Evolutionary conservation across 2,329 filamentous ascomycete genomes (phyloP), one percentile per base, ranked within the genome.

Genomic region (Colletotrichum liriopes): DNA sequence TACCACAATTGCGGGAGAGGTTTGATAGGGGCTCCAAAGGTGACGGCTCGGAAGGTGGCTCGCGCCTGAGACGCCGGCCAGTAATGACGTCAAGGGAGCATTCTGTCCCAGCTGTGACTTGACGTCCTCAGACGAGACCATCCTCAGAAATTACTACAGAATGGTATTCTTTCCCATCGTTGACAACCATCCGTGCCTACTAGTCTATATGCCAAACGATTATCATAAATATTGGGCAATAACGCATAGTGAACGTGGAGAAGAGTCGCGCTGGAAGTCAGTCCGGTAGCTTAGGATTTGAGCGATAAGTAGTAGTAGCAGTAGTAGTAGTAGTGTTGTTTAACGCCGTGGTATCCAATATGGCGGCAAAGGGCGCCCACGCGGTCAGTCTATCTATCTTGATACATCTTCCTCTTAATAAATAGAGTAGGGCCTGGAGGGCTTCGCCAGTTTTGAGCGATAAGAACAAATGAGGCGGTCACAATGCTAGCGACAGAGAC

Each of bases 261-360:
- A 45, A 26, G 18, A 16, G 37, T 9, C 45, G 29, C 11, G 3
- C 26, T 35, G 23, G 20, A 29, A 37, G 37, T 16, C 58, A 49
- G 35, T 56, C 63, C 5, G 49, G 37, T 23, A 70, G 61, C 52
- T n/a, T 65, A 3, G 61, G 61, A 16, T 51, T 69, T 29, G 65
- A 69, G 39, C 66, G 23, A 26, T 26, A 26, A 26, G 59, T 9
- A 26, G 23, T 26, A 26, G 23, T 26, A 26, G 23, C 2, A 26
- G 59, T 9, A 26, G 23, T 26, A 26, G 23, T 26, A 26, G 23
- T 26, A 26, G 23, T 26, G 23, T 26, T 26, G 2, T 26, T 26
- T 26, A 26, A 26, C 23, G 23, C 23, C 23, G 23, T 26, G 23
- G 23, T 26, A 26, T 26, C 23, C 23, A 26, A 26, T 26, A 26